Evolutionary conservation across 768 basidiomycete species (phyloP).

Genomic region (Flagelloscypha sp.): DNA sequence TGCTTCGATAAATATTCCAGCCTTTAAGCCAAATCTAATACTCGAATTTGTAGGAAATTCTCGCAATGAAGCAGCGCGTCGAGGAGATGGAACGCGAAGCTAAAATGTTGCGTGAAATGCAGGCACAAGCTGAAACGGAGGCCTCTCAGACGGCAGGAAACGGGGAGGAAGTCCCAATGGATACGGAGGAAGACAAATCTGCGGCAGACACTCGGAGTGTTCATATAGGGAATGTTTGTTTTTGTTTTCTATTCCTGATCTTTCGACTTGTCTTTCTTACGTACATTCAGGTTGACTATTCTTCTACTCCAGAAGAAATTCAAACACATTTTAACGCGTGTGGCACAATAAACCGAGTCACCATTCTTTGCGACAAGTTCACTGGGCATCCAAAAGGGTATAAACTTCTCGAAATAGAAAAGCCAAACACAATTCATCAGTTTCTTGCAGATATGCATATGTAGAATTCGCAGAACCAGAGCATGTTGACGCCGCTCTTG

Average conservation of each 20-base stretch:
- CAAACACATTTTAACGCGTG: conserved; percentile 96
- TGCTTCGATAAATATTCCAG: conserved; percentile 14
- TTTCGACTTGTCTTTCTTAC: conserved; percentile 10
- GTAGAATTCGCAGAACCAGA: conserved; percentile 96
- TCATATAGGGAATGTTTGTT: conserved; percentile 92
- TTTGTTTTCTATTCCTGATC: too few species aligned
- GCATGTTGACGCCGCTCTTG: conserved; percentile 82
- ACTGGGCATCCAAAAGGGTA: conserved; percentile 99
- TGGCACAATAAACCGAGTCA: conserved; percentile 97
- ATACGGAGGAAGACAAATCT: conserved; percentile 79
- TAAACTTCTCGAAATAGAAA: conserved; percentile 6
- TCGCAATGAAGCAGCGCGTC: conserved; percentile 85
- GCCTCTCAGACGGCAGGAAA: conserved; percentile 38
- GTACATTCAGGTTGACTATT: conserved; percentile 80
- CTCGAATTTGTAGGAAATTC: conserved; percentile 57
- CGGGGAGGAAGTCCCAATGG: conserved; percentile 47
- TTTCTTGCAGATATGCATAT: conserved; percentile 75
- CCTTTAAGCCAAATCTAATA: conserved; percentile 9
- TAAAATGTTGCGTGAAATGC: conserved; percentile 77
- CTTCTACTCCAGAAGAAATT: conserved; percentile 95
- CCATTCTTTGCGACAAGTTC: conserved; percentile 99
- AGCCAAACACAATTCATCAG: conserved; percentile 6
- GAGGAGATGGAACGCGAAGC: conserved; percentile 93
- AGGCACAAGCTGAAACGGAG: conserved; percentile 67
- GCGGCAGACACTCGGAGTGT: conserved; percentile 80